These are phyloP conservation scores for Zymoseptoria pseudotritici DNA, from an alignment of 2,329 filamentous ascomycete genomes.

Conservation along the genomic window DNA sequence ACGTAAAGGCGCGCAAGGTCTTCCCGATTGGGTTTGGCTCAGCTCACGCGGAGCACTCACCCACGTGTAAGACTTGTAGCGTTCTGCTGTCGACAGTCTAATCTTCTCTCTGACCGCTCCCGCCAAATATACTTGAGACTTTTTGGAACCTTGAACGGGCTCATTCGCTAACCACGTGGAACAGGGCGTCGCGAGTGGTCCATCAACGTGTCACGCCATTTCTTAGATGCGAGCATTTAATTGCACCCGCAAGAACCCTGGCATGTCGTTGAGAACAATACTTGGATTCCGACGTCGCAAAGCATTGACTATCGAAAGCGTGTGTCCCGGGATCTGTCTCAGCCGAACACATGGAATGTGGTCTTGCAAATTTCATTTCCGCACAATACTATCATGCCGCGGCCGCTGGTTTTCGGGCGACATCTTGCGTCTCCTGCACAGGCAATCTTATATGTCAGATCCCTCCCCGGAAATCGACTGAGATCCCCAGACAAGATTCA, in stretches of 20 bases:
- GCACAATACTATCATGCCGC: neutral
- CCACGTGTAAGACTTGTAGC: slow-evolving; percentile 14
- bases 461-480: neutral
- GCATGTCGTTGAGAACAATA: neutral
- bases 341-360: neutral
- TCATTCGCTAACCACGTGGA: neutral
- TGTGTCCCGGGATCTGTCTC: neutral
- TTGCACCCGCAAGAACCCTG: neutral
- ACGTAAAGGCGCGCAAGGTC: slow-evolving; percentile 23
- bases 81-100: slow-evolving; percentile 27
- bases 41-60: slow-evolving; percentile 15
- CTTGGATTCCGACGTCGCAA: neutral
- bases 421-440: neutral
- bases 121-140: neutral
- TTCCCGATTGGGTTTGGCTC: slow-evolving; percentile 21
- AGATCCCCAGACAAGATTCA: neutral
- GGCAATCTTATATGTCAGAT: neutral
- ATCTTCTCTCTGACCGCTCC: slow-evolving; percentile 30
- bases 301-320: neutral
- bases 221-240: neutral
- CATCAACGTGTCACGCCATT: neutral
- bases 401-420: neutral
- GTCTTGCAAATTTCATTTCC: neutral
- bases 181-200: neutral
- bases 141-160: neutral